Evolutionary conservation across 1,284 basidiomycete species (phyloP).

Genomic region (Puccinia triticina): DNA sequence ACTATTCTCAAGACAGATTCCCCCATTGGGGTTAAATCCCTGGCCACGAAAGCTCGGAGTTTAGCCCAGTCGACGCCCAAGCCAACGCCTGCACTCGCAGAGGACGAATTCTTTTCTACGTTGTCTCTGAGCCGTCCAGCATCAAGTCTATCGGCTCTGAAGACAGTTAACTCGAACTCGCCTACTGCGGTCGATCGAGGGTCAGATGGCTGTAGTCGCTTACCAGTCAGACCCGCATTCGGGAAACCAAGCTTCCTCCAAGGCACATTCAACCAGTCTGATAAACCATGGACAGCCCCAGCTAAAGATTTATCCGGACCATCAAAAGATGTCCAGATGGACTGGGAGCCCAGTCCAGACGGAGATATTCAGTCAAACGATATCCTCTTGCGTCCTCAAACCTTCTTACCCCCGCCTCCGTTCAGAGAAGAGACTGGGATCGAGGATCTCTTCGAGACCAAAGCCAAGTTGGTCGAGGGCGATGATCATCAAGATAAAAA

Average conservation of each 20-base stretch:
- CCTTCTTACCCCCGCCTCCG: constrained; percentile 38
- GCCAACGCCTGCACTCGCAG: constrained; percentile 14
- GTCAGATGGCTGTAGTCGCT: neutral
- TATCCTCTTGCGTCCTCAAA: constrained; percentile 44
- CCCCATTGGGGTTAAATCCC: constrained; percentile 27
- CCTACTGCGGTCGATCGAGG: neutral
- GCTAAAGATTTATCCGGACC: neutral
- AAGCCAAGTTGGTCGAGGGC: constrained; percentile 6
- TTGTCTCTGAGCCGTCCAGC: constrained; percentile 14
- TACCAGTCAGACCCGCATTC: neutral
- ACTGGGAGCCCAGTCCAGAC: constrained; percentile 46
- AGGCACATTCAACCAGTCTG: constrained; percentile 3
- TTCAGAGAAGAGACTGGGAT: constrained; percentile 48
- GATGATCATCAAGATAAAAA: constrained; percentile 1
- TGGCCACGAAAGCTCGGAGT: constrained; percentile 4
- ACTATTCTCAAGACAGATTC: constrained; percentile 28
- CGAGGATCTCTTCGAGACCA: constrained; percentile 36
- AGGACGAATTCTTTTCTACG: constrained; percentile 38
- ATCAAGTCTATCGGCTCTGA: neutral
- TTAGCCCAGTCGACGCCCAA: constrained; percentile 14
- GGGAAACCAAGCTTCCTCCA: constrained; percentile 11
- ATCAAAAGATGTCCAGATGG: constrained; percentile 25
- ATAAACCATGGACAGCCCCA: neutral
- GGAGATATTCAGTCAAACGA: neutral
- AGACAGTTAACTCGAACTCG: neutral